These are phyloP conservation scores for Zoysia matrella DNA, from an alignment of 202 grass and related monocot genomes.

Conservation along the genomic window DNA sequence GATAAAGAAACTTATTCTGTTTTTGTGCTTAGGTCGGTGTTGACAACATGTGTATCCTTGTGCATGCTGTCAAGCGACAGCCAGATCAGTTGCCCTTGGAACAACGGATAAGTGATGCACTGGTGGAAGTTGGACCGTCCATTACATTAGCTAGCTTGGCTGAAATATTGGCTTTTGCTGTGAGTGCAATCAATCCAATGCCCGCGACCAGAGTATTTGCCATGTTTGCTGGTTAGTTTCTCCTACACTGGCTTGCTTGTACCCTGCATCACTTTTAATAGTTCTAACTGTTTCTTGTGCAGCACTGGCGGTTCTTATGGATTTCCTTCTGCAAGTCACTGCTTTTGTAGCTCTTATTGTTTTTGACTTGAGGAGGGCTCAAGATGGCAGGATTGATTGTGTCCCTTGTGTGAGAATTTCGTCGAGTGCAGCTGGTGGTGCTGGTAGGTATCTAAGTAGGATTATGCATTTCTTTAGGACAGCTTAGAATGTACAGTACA, in stretches of 20 bases:
- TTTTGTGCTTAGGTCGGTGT: constrained; percentile 78
- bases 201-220: constrained; percentile 95
- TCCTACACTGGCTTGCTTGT: constrained; percentile 22
- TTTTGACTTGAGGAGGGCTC: constrained; percentile 81
- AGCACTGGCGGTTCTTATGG: constrained; percentile 94
- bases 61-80: constrained; percentile 94
- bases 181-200: constrained; percentile 92
- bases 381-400: constrained; percentile 88
- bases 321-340: constrained; percentile 97
- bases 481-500: constrained; percentile 21
- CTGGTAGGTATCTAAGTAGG: constrained; percentile 49
- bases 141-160: constrained; percentile 94
- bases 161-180: constrained; percentile 92
- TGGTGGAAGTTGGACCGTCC: constrained; percentile 97
- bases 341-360: constrained; percentile 91
- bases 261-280: constrained; percentile 17
- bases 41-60: constrained; percentile 99
- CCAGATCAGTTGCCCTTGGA: constrained; percentile 63
- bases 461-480: constrained; percentile 21
- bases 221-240: constrained; percentile 94
- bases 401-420: constrained; percentile 72
- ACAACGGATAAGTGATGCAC: constrained; percentile 69
- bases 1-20: constrained; percentile 42
- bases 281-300: constrained; percentile 53
- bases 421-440: constrained; percentile 32